Base-by-base conservation (phyloP, 1,284 basidiomycete species). In the Cerrena zonata region DNA sequence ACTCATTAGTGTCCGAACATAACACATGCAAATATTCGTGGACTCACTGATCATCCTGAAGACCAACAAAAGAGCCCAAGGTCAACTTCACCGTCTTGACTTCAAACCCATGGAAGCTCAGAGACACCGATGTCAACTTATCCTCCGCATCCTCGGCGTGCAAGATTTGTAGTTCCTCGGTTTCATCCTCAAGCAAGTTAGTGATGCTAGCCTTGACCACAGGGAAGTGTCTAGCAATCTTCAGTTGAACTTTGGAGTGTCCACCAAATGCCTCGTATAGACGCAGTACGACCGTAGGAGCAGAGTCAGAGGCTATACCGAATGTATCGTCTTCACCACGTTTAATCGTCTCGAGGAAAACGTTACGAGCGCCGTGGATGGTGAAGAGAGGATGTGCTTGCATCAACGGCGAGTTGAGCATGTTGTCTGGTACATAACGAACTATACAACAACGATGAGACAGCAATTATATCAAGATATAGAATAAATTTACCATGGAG, bases 281-380 rank as follows among this genome's bases (percentile, higher is more conserved):
- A 5, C 94, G 78, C 40, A 96, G 69, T 3, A 98, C 74, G 53
- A 98, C 69, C 0, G 83, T 87, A 47, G 67, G 64, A 38, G 73
- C 71, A 2, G 61, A 62, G 15, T 74, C 70, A 5, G 68, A 65
- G 50, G 72, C 67, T 24, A 70, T 64, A 22, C 63, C 64, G 56
- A 85, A 83, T 22, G 81, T 74, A 61, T 96, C 93, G 52, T 90
- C 81, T 61, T 97, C 93, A 18, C 92, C 93, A 36, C 94, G 86
- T 69, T 99, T 99, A 69, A 98, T 74, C 3, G 94, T 97, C 67
- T 98, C 95, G 10, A 98, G 74, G 65, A 95, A 76, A 21, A 97
- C 83, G 62, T 94, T 94, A 3, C 75, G 74, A 1, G 84, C 85
- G 15, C 84, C 84, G 7, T 77, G 69, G 23, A 95, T 61, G 13